These are phyloP conservation scores for Populus hybrid DNA, from an alignment of 441 rosid species.

Conservation along the genomic window DNA sequence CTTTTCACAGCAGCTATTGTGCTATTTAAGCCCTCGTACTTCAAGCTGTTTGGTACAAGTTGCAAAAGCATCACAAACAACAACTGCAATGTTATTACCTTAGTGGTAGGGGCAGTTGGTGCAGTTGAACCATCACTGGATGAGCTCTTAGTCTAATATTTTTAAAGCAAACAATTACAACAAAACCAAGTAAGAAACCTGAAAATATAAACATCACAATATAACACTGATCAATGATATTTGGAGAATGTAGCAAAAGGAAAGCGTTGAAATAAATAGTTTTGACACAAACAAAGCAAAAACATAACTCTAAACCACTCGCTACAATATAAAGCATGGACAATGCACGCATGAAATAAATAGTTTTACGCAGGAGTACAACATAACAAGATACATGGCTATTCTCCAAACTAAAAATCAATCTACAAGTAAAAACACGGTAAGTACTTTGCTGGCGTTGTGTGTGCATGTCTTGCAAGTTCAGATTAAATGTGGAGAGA, in stretches of 20 bases:
- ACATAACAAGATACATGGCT: no score
- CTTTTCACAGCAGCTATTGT: neutral
- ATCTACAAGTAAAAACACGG: no score
- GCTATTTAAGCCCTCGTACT: neutral
- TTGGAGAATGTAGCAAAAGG: neutral
- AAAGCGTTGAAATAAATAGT: neutral
- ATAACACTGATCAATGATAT: neutral
- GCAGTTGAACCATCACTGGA: slow-evolving; percentile 56
- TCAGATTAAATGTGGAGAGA: neutral
- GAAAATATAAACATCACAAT: neutral
- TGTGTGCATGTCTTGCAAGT: neutral
- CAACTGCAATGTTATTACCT: slow-evolving; percentile 28
- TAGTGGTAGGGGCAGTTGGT: slow-evolving; percentile 44
- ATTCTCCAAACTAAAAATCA: no score
- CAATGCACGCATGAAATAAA: no score
- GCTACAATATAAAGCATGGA: no score
- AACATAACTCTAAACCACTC: no score
- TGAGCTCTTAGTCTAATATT: slow-evolving; percentile 51
- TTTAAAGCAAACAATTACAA: neutral
- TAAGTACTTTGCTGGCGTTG: neutral
- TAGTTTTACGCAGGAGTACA: no score
- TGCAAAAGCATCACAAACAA: neutral
- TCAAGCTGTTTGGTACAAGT: neutral
- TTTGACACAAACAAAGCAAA: no score
- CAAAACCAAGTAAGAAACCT: neutral